Conservation (phyloP, 1,139 yeast species). For the Suhomyces guaymorum region DNA sequence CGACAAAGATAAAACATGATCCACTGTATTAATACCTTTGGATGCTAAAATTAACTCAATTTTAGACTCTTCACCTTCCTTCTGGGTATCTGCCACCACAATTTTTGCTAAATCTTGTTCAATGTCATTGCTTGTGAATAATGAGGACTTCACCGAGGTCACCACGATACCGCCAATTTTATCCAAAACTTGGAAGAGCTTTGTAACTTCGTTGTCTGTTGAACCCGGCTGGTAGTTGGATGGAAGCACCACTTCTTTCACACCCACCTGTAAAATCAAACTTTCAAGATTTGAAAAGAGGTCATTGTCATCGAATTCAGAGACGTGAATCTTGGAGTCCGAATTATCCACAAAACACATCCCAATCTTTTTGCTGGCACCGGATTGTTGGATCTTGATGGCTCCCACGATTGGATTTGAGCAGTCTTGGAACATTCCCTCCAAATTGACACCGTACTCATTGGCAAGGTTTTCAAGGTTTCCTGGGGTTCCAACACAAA, state of each 20-base stretch:
- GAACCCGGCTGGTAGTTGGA: constrained; percentile 32
- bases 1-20: constrained; percentile 34
- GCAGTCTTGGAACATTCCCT: constrained; percentile 60
- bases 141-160: constrained; percentile 57
- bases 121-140: constrained; percentile 60
- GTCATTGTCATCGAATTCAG: constrained; percentile 87
- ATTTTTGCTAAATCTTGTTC: constrained; percentile 70
- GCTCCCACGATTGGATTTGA: constrained; percentile 77
- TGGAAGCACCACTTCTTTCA: constrained; percentile 77
- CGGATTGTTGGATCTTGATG: constrained; percentile 54
- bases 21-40: constrained; percentile 48
- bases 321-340: constrained; percentile 61
- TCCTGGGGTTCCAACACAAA: constrained; percentile 83
- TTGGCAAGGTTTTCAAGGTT: constrained; percentile 56
- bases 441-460: constrained; percentile 58
- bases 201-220: constrained; percentile 43
- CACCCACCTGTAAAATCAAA: constrained; percentile 81
- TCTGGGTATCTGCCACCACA: constrained; percentile 19
- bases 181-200: constrained; percentile 63
- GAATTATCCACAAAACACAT: constrained; percentile 79
- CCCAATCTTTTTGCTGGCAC: constrained; percentile 59
- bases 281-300: constrained; percentile 84
- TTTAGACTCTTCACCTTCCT: constrained; percentile 26
- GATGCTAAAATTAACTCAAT: constrained; percentile 60
- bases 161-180: constrained; percentile 71